Evolutionary conservation across 2,329 filamentous ascomycete species (phyloP), one percentile per base, ranked within the genome.

Genomic region (Ophiostoma fasciatum): DNA sequence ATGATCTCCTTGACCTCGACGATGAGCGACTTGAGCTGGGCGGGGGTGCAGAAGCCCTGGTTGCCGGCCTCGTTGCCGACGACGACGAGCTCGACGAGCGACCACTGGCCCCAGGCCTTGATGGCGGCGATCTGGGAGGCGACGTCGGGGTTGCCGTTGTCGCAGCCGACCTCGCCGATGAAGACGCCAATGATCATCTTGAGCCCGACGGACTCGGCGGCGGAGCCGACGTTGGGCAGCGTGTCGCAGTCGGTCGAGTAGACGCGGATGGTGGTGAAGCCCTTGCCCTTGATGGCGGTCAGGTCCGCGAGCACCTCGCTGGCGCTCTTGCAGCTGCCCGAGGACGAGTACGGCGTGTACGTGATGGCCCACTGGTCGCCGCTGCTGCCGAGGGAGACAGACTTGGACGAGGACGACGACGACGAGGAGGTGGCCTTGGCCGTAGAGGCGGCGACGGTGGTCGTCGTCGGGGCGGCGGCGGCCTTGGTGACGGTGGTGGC

Each of bases 221-320:
- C 81, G 29, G 61, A 58, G 45, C 82, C 82, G 40, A 94, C 77
- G 58, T 72, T 77, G 54, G 75, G 60, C 42, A 93, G 79, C 37
- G 78, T 79, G 59, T 71, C 67, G 69, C 88, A 96, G 71, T 94
- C 87, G 48, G 85, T 87, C 45, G 79, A 83, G 74, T 96, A 96
- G 54, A 90, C 66, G 57, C 88, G 87, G 55, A 88, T 57, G 33
- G 70, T 63, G 45, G 59, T 60, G 71, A 87, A 84, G 41, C 80
- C 81, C 45, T 71, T 70, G 36, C 48, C 33, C 51, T 74, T 70
- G 52, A 88, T 79, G 41, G 57, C 47, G 27, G 58, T 54, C n/a
- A 88, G 66, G 46, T 87, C 79, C 18, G 49, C 37, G 42, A 64
- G 53, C 40, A 88, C 72, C 32, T 68, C 55, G n/a, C 44, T 43